Conservation (phyloP, 768 basidiomycete genomes). For the Trametes cubensis region DNA sequence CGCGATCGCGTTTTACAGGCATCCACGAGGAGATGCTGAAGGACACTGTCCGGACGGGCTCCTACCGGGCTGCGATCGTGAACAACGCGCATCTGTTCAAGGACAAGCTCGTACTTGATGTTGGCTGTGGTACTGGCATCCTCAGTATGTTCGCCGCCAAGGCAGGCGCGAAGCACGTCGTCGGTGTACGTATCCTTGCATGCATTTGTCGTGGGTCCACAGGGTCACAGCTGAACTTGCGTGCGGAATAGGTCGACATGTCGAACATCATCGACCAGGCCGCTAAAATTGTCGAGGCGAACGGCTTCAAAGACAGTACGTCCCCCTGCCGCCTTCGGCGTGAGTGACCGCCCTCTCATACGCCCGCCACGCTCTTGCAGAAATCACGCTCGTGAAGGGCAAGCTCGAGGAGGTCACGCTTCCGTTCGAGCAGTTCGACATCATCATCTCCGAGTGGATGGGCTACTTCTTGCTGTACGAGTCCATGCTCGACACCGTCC, state of each 20-base stretch:
- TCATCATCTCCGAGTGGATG: constrained; percentile 99
- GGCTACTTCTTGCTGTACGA: constrained; percentile 99
- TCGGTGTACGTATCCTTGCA: constrained; percentile 64
- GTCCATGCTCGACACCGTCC: constrained; percentile 98
- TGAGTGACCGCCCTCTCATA: background rate
- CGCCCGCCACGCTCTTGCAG: constrained; percentile 42
- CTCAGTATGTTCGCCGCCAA: constrained; percentile 98
- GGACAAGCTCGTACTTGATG: constrained; percentile 95
- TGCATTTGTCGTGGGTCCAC: background rate
- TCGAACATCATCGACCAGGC: constrained; percentile 99
- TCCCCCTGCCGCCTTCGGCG: constrained; percentile 20
- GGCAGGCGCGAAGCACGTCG: constrained; percentile 91
- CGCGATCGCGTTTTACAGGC: constrained; percentile 47
- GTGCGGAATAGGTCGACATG: constrained; percentile 85
- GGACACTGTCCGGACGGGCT: constrained; percentile 91
- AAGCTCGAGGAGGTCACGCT: constrained; percentile 94
- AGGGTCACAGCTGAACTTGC: background rate
- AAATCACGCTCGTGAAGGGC: constrained; percentile 94
- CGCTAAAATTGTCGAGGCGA: constrained; percentile 92
- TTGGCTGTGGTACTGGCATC: constrained; percentile 98
- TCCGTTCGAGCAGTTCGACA: constrained; percentile 91
- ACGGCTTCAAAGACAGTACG: constrained; percentile 94
- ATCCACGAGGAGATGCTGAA: constrained; percentile 99
- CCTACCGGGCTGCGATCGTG: constrained; percentile 92
- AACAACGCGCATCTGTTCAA: constrained; percentile 96